These are phyloP conservation scores for Sporobolomyces roseus DNA, from an alignment of 768 basidiomycete species.

Conservation along the genomic window DNA sequence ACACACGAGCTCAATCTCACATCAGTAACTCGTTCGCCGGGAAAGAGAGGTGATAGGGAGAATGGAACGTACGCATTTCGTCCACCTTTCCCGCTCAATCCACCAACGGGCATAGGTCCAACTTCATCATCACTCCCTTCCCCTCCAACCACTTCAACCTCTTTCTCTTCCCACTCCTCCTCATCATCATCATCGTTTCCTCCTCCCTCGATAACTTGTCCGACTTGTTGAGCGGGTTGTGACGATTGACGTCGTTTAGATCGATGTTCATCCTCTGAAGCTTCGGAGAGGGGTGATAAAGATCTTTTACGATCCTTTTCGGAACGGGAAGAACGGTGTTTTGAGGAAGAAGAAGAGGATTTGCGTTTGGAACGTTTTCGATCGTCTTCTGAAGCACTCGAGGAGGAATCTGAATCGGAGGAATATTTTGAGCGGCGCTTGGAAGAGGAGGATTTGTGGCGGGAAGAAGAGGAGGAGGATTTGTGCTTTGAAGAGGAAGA, in stretches of 20 bases:
- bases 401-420: neutral
- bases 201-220: constrained; percentile 41
- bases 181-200: constrained; percentile 47
- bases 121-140: constrained; percentile 26
- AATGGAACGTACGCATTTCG: constrained; percentile 56
- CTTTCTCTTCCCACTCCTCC: constrained; percentile 48
- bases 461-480: constrained; percentile 50
- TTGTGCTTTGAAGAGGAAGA: constrained; percentile 56
- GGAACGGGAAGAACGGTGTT: neutral
- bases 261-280: constrained; percentile 48
- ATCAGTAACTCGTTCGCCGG: too few relatives aligned
- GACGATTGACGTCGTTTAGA: constrained; percentile 1
- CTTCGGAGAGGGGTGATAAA: constrained; percentile 12
- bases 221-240: too few relatives aligned
- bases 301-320: neutral
- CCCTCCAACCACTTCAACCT: constrained; percentile 29
- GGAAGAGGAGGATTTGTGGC: constrained; percentile 52
- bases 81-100: neutral
- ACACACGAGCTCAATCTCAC: too few relatives aligned
- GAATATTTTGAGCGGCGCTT: neutral
- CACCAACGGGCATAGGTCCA: constrained; percentile 34
- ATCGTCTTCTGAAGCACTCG: neutral
- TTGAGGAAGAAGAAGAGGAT: neutral
- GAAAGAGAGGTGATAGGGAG: too few relatives aligned
- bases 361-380: too few relatives aligned